A percentile compares a stretch with the other conserved stretches of the same genome.
phyloP scores from a whole-genome alignment of 768 basidiomycete species.

The Boletus tomentosulus region DNA sequence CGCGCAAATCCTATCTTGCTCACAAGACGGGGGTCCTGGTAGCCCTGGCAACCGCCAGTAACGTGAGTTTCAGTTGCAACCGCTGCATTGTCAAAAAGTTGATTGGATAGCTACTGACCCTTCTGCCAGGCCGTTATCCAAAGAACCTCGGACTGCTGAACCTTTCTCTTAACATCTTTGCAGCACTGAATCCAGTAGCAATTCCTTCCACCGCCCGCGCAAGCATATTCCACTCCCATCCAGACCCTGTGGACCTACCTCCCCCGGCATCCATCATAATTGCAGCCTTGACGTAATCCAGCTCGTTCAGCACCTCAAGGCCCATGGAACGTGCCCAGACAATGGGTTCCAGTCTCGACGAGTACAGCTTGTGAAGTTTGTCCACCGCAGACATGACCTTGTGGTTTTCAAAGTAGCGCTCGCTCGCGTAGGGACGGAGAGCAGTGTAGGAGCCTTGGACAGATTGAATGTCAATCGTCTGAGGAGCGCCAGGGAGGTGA shows the following conservation, averaged over 20 bases:
- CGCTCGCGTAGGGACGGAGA: constrained; percentile 70
- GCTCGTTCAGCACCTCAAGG: constrained; percentile 86
- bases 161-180: constrained; percentile 23
- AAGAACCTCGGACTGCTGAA: constrained; percentile 11
- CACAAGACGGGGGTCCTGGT: no score
- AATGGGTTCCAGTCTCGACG: constrained; percentile 57
- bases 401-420: constrained; percentile 86
- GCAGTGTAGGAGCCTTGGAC: constrained; percentile 66
- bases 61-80: no score
- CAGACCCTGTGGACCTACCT: constrained; percentile 19
- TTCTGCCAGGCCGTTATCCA: neutral
- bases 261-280: constrained; percentile 81
- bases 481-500: neutral
- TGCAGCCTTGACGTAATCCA: constrained; percentile 75
- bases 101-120: no score
- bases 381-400: constrained; percentile 79
- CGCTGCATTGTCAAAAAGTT: no score
- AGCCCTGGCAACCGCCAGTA: no score
- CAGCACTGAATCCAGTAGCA: constrained; percentile 32
- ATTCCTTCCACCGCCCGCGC: constrained; percentile 46
- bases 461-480: neutral
- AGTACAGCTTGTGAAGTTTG: constrained; percentile 86
- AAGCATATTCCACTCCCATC: constrained; percentile 31
- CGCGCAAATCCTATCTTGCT: no score
- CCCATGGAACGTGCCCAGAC: constrained; percentile 89